phyloP scores from a whole-genome alignment of 75 land plant species.

The Pinus tabuliformis region DNA sequence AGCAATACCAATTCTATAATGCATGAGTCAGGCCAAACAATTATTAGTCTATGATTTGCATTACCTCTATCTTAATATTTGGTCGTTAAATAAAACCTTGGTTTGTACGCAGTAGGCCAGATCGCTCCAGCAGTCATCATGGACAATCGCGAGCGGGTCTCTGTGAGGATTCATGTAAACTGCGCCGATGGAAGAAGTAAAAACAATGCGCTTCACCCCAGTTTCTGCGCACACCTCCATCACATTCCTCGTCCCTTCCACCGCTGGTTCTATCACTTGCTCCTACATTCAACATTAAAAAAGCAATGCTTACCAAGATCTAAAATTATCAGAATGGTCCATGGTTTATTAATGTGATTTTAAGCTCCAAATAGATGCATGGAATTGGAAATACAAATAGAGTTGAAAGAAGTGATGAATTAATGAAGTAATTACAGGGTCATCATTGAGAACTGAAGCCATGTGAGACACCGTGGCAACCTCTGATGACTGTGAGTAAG shows the following conservation, averaged over 20 bases:
- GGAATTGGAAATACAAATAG: too few relatives aligned
- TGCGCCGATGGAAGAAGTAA: slow-evolving; percentile 50
- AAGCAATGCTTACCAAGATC: background rate
- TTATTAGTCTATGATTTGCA: too few relatives aligned
- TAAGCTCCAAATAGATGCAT: too few relatives aligned
- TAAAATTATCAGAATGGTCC: background rate
- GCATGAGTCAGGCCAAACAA: too few relatives aligned
- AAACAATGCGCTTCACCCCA: slow-evolving; percentile 31
- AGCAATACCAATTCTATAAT: slow-evolving; percentile 3
- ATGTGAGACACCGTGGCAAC: slow-evolving; percentile 15
- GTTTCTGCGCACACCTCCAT: slow-evolving; percentile 23
- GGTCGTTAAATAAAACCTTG: slow-evolving; percentile 13
- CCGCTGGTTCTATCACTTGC: slow-evolving; percentile 34
- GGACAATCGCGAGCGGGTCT: slow-evolving; percentile 9
- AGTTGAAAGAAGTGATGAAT: too few relatives aligned
- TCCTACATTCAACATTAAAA: background rate
- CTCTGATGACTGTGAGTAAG: slow-evolving; percentile 8
- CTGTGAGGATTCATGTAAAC: slow-evolving; percentile 39
- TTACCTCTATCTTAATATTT: background rate
- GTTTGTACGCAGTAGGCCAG: slow-evolving; percentile 35
- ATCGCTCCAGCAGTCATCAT: slow-evolving; percentile 55
- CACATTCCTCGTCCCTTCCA: slow-evolving; percentile 43
- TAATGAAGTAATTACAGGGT: background rate
- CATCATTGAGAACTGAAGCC: slow-evolving; percentile 16
- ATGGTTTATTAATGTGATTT: background rate